These are phyloP conservation scores for Rachicladosporium sp. DNA, from an alignment of 2,329 filamentous ascomycete species.

Conservation along the genomic window DNA sequence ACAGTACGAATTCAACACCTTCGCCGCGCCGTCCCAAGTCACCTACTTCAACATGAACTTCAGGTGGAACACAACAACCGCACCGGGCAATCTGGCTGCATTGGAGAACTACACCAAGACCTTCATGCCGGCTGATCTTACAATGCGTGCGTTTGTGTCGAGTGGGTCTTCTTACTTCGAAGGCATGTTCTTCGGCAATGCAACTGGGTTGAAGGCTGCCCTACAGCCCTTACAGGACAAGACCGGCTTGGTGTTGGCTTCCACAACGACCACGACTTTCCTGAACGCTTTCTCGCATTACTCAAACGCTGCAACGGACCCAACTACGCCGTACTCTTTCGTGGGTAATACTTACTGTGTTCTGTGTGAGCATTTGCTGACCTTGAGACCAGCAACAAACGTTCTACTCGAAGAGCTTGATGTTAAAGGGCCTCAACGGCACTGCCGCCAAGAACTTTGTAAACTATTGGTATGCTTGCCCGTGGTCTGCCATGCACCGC, in stretches of 20 bases:
- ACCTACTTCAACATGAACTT: constrained; percentile 8
- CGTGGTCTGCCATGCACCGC: no score
- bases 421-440: constrained; percentile 7
- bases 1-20: constrained; percentile 11
- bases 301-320: constrained; percentile 2
- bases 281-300: constrained; percentile 4
- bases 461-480: constrained; percentile 5
- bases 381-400: constrained; percentile 5
- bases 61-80: constrained; percentile 5
- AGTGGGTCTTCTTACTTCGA: constrained; percentile 4
- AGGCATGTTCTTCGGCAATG: constrained; percentile 6
- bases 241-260: constrained; percentile 1
- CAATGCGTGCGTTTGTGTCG: constrained; percentile 7
- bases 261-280: constrained; percentile 2
- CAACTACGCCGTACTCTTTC: constrained; percentile 4
- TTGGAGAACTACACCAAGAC: constrained; percentile 6
- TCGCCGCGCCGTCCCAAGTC: constrained; percentile 8
- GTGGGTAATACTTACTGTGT: background rate
- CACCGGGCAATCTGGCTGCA: constrained; percentile 2
- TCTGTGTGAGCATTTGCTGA: background rate
- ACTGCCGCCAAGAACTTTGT: constrained; percentile 7
- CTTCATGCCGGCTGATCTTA: constrained; percentile 7
- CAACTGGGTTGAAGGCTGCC: constrained; percentile 5
- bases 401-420: constrained; percentile 9
- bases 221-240: constrained; percentile 5